A percentile compares a stretch with the other conserved stretches of the same genome.
Evolutionary conservation across 164 flowering plant genomes (phyloP).

Genomic region (Annona squamosa): DNA sequence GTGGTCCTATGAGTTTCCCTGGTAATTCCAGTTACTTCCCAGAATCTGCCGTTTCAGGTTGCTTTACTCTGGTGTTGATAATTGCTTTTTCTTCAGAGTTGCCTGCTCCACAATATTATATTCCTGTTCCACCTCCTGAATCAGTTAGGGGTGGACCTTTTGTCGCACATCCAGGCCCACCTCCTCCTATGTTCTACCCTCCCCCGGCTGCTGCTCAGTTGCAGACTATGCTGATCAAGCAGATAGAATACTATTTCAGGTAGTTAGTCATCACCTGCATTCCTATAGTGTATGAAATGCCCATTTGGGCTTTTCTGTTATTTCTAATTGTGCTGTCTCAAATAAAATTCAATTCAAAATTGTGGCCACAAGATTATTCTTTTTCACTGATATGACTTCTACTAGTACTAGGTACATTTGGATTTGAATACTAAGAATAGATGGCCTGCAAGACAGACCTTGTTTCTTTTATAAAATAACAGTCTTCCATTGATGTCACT

Average conservation of each 20-base stretch:
- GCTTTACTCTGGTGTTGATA: not conserved
- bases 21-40: constrained; percentile 27
- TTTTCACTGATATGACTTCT: too few relatives aligned
- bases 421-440: too few relatives aligned
- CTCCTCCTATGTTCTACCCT: constrained; percentile 31
- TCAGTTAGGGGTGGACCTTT: constrained; percentile 33
- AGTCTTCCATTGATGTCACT: too few relatives aligned
- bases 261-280: constrained; percentile 12
- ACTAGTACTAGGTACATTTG: too few relatives aligned
- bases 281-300: not conserved
- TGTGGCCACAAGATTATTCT: too few relatives aligned
- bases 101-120: constrained; percentile 27
- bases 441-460: too few relatives aligned
- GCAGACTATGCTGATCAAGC: constrained; percentile 41
- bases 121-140: constrained; percentile 34
- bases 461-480: too few relatives aligned
- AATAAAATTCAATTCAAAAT: too few relatives aligned
- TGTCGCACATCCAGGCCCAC: constrained; percentile 26
- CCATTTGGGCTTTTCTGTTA: not conserved
- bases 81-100: constrained; percentile 23
- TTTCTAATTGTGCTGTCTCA: not conserved
- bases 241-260: constrained; percentile 88
- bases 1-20: constrained; percentile 29
- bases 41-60: not conserved
- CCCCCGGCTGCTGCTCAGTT: constrained; percentile 43